phyloP scores from a whole-genome alignment of 352 stramenopile species.

The Pythium aquatile region DNA sequence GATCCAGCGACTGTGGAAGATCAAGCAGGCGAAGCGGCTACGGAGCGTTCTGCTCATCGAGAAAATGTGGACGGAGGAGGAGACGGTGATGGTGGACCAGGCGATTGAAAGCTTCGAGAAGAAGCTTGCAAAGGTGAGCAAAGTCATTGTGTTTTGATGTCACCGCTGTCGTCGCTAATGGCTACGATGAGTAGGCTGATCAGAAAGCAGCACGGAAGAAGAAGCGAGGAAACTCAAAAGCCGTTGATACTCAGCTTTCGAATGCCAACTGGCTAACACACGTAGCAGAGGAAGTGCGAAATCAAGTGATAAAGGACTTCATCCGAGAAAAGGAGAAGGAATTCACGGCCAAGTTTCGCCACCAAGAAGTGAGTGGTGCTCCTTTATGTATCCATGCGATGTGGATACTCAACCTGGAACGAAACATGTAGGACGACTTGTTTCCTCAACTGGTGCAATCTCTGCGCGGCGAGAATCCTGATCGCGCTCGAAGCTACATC shows the following conservation, averaged over 20 bases:
- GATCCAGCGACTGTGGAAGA: slow-evolving; percentile 50
- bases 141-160: no score
- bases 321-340: slow-evolving; percentile 40
- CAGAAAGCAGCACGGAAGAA: slow-evolving; percentile 22
- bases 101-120: slow-evolving; percentile 44
- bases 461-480: slow-evolving; percentile 52
- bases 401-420: no score
- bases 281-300: slow-evolving; percentile 36
- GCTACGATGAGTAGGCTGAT: slow-evolving; percentile 2
- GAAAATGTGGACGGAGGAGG: slow-evolving; percentile 49
- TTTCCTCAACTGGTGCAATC: slow-evolving; percentile 64
- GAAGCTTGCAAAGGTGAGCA: slow-evolving; percentile 34
- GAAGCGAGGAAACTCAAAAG: slow-evolving; percentile 24
- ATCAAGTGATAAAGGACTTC: slow-evolving; percentile 40
- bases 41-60: slow-evolving; percentile 40
- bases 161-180: background rate
- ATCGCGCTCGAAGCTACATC: slow-evolving; percentile 56
- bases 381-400: no score
- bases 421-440: slow-evolving; percentile 35
- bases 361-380: slow-evolving; percentile 40
- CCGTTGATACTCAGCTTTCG: background rate
- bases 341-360: slow-evolving; percentile 37
- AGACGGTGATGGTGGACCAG: slow-evolving; percentile 48
- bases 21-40: slow-evolving; percentile 39
- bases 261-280: slow-evolving; percentile 49